phyloP scores from a whole-genome alignment of 495 filamentous ascomycete species.

The Hypoxylon trugodes region DNA sequence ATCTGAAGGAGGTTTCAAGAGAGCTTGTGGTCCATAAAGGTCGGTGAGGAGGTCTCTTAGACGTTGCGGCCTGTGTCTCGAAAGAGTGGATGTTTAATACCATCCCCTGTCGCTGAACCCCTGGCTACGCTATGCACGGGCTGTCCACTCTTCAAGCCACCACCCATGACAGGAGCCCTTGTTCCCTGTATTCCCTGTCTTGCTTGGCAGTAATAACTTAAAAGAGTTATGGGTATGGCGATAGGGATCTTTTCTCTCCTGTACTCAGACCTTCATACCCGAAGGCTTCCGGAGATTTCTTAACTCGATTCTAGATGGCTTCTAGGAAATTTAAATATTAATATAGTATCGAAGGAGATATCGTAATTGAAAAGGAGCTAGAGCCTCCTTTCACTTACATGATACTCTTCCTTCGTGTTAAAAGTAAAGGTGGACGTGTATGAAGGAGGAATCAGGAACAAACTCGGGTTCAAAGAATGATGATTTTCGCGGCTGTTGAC shows the following conservation, averaged over 20 bases:
- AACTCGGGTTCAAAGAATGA: conserved; percentile 30
- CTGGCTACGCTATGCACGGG: conserved; percentile 42
- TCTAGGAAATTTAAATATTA: conserved; percentile 22
- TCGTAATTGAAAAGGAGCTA: not conserved
- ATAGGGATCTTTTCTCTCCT: conserved; percentile 11
- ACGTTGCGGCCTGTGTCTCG: conserved; percentile 60
- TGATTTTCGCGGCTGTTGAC: conserved; percentile 18
- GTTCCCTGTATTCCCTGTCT: conserved; percentile 31
- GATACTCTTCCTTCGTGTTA: conserved; percentile 1
- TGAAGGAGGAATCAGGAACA: conserved; percentile 31
- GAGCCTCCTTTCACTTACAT: not conserved
- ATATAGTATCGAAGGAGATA: not conserved
- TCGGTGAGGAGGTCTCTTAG: conserved; percentile 44
- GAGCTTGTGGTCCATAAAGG: conserved; percentile 37
- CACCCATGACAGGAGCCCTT: conserved; percentile 16
- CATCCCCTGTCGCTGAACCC: conserved; percentile 42
- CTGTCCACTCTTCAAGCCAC: conserved; percentile 14
- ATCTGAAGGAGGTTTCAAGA: conserved; percentile 38
- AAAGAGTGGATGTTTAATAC: conserved; percentile 42
- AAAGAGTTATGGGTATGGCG: conserved; percentile 19
- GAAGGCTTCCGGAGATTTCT: conserved; percentile 3
- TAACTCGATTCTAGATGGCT: not conserved
- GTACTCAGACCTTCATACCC: not conserved
- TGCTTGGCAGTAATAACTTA: conserved; percentile 38
- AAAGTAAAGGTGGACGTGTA: conserved; percentile 5